Percentiles rank a stretch among this genome's conserved stretches.
These are phyloP conservation scores for Apiotrichum gracile DNA, from an alignment of 1,284 basidiomycete species.

Conservation along the genomic window DNA sequence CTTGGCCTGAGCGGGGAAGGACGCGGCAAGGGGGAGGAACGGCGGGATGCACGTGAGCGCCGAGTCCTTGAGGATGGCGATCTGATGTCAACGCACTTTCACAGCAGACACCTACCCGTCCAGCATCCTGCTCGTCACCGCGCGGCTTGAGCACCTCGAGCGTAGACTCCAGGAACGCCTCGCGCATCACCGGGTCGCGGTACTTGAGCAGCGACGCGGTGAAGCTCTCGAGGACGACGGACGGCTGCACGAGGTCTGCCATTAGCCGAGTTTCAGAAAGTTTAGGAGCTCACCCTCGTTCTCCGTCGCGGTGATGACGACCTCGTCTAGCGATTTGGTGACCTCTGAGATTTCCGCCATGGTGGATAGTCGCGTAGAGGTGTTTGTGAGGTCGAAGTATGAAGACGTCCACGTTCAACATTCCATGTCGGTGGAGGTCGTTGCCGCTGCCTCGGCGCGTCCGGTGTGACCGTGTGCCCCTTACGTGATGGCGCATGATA, in stretches of 20 bases:
- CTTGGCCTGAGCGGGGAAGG: neutral
- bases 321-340: constrained; percentile 13
- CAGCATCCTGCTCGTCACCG: constrained; percentile 11
- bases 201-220: constrained; percentile 5
- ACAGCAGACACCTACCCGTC: constrained; percentile 2
- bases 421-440: too few species aligned
- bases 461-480: too few species aligned
- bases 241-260: constrained; percentile 5
- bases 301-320: constrained; percentile 10
- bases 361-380: neutral
- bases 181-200: constrained; percentile 13
- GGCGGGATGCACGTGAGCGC: constrained; percentile 14
- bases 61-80: constrained; percentile 14
- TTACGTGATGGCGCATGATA: too few species aligned
- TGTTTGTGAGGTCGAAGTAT: neutral
- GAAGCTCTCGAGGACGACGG: constrained; percentile 14
- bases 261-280: neutral
- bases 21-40: constrained; percentile 7
- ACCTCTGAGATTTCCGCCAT: constrained; percentile 10
- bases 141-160: constrained; percentile 13
- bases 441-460: too few species aligned
- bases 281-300: neutral
- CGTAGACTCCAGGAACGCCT: constrained; percentile 14
- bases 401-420: neutral
- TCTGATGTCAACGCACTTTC: neutral